phyloP scores from a whole-genome alignment of 169 alveolate genomes.

The Plasmodium gallinaceum region DNA sequence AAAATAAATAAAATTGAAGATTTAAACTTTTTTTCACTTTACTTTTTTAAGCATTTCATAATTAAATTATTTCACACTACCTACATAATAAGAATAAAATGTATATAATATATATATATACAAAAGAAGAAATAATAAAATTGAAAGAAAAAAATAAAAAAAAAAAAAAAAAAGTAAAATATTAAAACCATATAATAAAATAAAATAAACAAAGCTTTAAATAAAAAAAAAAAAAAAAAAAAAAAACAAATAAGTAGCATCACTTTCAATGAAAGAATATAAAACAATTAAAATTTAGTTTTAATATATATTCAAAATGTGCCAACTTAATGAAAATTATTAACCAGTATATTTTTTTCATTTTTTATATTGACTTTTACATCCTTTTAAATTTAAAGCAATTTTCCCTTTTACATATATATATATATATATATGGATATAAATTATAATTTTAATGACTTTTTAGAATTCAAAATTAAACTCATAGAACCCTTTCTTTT shows the following conservation, averaged over 20 bases:
- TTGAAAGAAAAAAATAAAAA: constrained; percentile 3
- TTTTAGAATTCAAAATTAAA: constrained; percentile 51
- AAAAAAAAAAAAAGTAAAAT: neutral
- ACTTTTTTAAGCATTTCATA: neutral
- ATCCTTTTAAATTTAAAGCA: too few relatives aligned
- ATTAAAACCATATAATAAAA: too few relatives aligned
- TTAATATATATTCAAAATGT: too few relatives aligned
- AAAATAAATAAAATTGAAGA: constrained; percentile 2
- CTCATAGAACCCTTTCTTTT: constrained; percentile 46
- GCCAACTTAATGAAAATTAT: too few relatives aligned
- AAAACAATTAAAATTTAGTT: too few relatives aligned
- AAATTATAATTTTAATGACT: constrained; percentile 35
- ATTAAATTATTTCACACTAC: neutral
- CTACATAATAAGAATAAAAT: neutral
- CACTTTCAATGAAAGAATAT: too few relatives aligned
- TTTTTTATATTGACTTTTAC: too few relatives aligned
- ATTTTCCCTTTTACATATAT: too few relatives aligned
- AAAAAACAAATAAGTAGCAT: too few relatives aligned
- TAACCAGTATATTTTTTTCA: too few relatives aligned
- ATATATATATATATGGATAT: neutral
- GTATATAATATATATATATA: neutral
- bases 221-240: too few relatives aligned
- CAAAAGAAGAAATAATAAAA: neutral
- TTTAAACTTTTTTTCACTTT: neutral
- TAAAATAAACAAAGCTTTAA: too few relatives aligned